Base-by-base conservation (phyloP, 192 early-diverging fungal genomes). In the Rhizoclosmatium globosum region DNA sequence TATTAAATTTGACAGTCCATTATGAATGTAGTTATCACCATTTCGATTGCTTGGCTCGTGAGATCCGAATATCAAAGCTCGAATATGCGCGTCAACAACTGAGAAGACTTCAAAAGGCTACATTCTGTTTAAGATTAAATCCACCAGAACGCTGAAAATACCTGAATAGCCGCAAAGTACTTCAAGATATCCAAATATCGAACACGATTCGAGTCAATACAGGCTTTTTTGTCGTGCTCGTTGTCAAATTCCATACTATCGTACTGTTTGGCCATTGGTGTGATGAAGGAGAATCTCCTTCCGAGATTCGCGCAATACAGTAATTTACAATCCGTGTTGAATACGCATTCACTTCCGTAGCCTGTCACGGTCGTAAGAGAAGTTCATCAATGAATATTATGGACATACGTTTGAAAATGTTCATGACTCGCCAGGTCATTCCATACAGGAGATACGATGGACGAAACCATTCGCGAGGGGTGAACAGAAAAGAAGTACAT, bases 401-500 rank as follows among this genome's bases (percentile, higher is more conserved):
- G 0, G 17, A 23, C 15, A n/a, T 64, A 2, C 61, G 0, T 38
- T 0, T 68, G 19, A 47, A 47, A 68, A 64, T 1, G 11, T 13
- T 21, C 62, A 64, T 38, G 41, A 64, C 0, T 21, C 1, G 2
- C 21, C 41, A 64, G 15, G 15, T 50, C 48, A 4, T 21, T 2
- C 81, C 81, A 83, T 13, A 85, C 56, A n/a, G 61, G 48, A 6
- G 65, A 56, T 19, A 65, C 58, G 4, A 67, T 74, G 9, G 76
- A 75, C 2, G 79, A 62, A 58, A 85, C 47, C 59, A 78, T n/a
- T 9, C 77, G 60, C 7, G 81, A 83, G 11, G 78, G 79, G 56
- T 85, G 84, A 67, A 68, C 47, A n/a, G 64, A 46, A 3, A 85
- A 76, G 19, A 74, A 41, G 13, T 81, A 31, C 59, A 83, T 17